These are phyloP conservation scores for Pestalotiopsis sp. DNA, from an alignment of 2,329 filamentous ascomycete genomes.

Conservation along the genomic window DNA sequence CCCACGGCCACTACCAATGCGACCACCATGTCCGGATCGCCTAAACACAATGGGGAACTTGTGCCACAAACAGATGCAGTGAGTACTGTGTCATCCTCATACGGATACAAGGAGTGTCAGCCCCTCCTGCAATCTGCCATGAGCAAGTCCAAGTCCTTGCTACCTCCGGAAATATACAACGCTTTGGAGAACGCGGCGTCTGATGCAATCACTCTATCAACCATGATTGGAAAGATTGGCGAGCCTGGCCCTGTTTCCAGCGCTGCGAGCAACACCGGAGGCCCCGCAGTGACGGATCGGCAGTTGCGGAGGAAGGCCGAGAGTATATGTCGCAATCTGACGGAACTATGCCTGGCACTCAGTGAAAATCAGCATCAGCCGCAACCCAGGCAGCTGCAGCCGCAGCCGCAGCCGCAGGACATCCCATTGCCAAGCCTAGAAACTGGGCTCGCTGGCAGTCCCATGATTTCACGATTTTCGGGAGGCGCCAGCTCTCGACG, in stretches of 20 bases:
- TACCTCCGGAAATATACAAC: conserved; percentile 74
- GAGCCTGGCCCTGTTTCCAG: conserved; percentile 71
- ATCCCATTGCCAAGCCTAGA: conserved; percentile 26
- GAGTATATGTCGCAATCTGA: conserved; percentile 88
- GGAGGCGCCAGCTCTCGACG: conserved; percentile 41
- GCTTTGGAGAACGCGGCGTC: conserved; percentile 79
- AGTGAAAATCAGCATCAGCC: conserved; percentile 60
- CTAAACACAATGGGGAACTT: conserved; percentile 66
- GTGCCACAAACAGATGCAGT: conserved; percentile 47
- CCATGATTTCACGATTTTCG: conserved; percentile 46
- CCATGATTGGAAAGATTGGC: conserved; percentile 75
- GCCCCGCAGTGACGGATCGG: conserved; percentile 67
- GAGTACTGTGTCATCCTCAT: conserved; percentile 40
- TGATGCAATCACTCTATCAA: conserved; percentile 79
- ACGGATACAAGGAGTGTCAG: conserved; percentile 62
- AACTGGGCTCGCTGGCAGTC: conserved; percentile 41
- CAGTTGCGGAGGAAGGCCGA: conserved; percentile 90
- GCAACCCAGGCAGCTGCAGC: conserved; percentile 34
- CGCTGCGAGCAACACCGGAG: conserved; percentile 64
- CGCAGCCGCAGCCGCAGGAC: conserved; percentile 22
- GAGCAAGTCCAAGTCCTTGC: conserved; percentile 71
- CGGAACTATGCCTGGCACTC: conserved; percentile 87
- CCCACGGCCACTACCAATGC: conserved; percentile 83
- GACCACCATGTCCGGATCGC: conserved; percentile 89
- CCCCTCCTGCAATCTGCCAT: conserved; percentile 82